Conservation (phyloP, 2,329 filamentous ascomycete species). For the Ascochyta pisi region DNA sequence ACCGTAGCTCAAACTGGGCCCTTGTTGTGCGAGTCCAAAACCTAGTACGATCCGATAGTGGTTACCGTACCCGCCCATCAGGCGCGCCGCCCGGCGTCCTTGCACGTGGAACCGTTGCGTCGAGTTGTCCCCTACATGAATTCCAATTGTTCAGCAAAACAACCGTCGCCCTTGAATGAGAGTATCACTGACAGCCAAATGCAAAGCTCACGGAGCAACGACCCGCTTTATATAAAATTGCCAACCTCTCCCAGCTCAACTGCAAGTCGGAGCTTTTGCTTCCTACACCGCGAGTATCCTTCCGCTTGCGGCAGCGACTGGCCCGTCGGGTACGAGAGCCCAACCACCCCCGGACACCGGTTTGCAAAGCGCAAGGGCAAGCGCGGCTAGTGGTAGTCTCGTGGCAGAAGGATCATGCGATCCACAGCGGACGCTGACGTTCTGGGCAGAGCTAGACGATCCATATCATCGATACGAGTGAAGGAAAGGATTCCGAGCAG, state of each 20-base stretch:
- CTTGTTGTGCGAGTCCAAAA: background rate
- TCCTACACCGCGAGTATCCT: background rate
- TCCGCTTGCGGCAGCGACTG: background rate
- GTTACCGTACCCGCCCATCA: background rate
- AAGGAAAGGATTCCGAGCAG: conserved; percentile 10
- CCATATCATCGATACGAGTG: background rate
- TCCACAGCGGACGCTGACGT: background rate
- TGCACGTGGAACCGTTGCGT: too few species aligned
- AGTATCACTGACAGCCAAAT: too few species aligned
- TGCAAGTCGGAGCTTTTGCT: too few species aligned
- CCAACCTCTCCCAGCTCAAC: too few species aligned
- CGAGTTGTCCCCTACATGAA: too few species aligned
- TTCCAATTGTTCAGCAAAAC: too few species aligned
- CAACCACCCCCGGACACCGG: too few species aligned
- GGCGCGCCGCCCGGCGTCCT: too few species aligned
- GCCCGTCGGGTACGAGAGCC: background rate
- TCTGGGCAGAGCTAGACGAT: background rate
- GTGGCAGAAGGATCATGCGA: too few species aligned
- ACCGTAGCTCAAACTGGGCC: background rate
- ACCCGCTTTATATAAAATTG: too few species aligned
- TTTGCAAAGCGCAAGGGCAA: background rate
- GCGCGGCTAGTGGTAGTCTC: background rate
- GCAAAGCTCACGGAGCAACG: too few species aligned
- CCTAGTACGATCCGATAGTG: background rate
- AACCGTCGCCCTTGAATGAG: too few species aligned